These are phyloP conservation scores for Nakazawaea wyomingensis DNA, from an alignment of 805 yeast species.

Conservation along the genomic window DNA sequence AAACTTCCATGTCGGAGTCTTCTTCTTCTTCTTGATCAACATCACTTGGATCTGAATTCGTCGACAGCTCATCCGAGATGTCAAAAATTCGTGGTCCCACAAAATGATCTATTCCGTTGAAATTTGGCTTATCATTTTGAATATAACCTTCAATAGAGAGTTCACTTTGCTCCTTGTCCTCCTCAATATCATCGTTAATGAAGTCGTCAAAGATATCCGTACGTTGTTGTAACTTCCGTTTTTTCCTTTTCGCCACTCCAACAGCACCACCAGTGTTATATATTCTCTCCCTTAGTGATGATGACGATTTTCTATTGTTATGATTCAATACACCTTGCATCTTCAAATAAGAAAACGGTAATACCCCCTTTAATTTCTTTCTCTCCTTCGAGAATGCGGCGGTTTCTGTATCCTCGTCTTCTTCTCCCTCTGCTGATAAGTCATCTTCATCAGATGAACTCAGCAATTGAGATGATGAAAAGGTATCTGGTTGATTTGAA, in stretches of 20 bases:
- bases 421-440: slow-evolving; percentile 1
- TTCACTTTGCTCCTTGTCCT: neutral
- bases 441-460: slow-evolving; percentile 14
- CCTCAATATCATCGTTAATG: slow-evolving; percentile 9
- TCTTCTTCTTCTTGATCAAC: slow-evolving; percentile 1
- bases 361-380: slow-evolving; percentile 19
- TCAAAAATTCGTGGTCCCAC: neutral
- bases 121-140: slow-evolving; percentile 8
- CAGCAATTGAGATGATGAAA: slow-evolving; percentile 2
- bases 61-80: neutral
- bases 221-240: neutral
- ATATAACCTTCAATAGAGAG: neutral
- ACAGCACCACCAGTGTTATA: neutral
- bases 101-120: neutral
- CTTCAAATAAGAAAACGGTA: slow-evolving; percentile 22
- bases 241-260: slow-evolving; percentile 19
- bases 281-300: neutral
- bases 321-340: slow-evolving; percentile 8
- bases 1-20: slow-evolving; percentile 12
- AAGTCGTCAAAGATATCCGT: slow-evolving; percentile 7
- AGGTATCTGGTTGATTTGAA: neutral
- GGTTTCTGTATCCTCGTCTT: too few species aligned
- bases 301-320: neutral
- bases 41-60: slow-evolving; percentile 9
- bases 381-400: neutral